Evolutionary conservation across 176 grass and related monocot genomes (phyloP).

Genomic region (Triticum timopheevii): DNA sequence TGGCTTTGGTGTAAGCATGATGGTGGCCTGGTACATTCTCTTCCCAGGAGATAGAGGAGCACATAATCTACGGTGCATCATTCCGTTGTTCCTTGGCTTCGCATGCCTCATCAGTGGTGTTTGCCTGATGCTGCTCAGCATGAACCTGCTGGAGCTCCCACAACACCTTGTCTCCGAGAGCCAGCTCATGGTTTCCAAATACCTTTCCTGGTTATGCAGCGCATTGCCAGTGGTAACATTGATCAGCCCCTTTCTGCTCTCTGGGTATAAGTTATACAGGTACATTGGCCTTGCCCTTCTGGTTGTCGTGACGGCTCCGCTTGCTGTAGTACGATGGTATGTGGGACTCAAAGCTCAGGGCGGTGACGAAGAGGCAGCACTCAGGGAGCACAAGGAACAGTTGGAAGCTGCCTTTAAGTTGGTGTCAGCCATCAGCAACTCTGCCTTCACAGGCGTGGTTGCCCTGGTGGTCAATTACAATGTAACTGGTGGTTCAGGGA

Average conservation of each 20-base stretch:
- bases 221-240: slow-evolving; percentile 3
- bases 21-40: slow-evolving; percentile 21
- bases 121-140: not conserved
- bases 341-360: not conserved
- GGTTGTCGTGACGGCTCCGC: not conserved
- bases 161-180: not conserved
- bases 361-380: not conserved
- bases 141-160: not conserved
- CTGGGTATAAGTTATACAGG: not conserved
- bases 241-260: slow-evolving; percentile 18
- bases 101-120: not conserved
- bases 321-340: slow-evolving; percentile 13
- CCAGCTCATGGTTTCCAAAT: not conserved
- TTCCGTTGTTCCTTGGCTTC: not conserved
- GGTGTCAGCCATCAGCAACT: slow-evolving; percentile 14
- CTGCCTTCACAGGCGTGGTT: not conserved
- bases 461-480: slow-evolving; percentile 23
- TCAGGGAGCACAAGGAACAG: not conserved
- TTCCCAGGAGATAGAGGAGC: not conserved
- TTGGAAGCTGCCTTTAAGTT: slow-evolving; percentile 18
- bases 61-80: not conserved
- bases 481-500: not conserved
- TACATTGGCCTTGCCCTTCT: slow-evolving; percentile 7
- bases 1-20: not conserved
- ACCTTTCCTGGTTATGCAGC: not conserved